Evolutionary conservation across 805 yeast species (phyloP), one percentile per base, ranked within the genome.

Genomic region (Starmera dryadoides): DNA sequence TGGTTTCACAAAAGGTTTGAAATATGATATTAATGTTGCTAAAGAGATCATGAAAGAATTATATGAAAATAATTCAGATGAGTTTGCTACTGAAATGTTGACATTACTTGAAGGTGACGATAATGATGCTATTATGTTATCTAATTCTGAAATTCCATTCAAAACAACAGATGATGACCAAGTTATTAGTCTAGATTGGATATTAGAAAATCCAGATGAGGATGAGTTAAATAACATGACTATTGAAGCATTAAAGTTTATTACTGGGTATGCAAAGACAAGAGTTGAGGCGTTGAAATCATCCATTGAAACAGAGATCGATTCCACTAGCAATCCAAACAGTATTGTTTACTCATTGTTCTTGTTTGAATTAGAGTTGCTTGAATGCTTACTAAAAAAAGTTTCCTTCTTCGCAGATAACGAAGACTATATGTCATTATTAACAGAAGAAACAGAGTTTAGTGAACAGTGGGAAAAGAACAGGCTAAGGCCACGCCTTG

Each of bases 1-100:
- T 38, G 60, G 61, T 3, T 53, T 66, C 34, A 20, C 42, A 6
- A 53, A 54, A 8, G 56, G 49, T 0, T 16, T 55, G 29, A 39
- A 30, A 25, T 53, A 52, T 32, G 35, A 38, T 32, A 30, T 18
- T 6, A 52, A 48, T 6, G 41, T 42, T 3, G 57, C 56, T 2
- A 11, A 46, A 9, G 39, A 35, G 1, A 46, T 53, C 15, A 44
- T 51, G n/a, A 44, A 43, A 35, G 42, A 30, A 45, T 41, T n/a
- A 35, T 16, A 33, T 12, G 40, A 26, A 12, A 35, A 32, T 1
- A 41, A 37, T 18, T 22, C 43, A 10, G 46, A 43, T 10, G 46
- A 41, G 1, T 48, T 42, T n/a, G 22, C 46, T 6, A 18, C 33
- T 9, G 47, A 40, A 10, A 26, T 49, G n/a, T 30, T 53, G 3